phyloP scores from a whole-genome alignment of 305 asterid genomes.

The Fraxinus floribunda region DNA sequence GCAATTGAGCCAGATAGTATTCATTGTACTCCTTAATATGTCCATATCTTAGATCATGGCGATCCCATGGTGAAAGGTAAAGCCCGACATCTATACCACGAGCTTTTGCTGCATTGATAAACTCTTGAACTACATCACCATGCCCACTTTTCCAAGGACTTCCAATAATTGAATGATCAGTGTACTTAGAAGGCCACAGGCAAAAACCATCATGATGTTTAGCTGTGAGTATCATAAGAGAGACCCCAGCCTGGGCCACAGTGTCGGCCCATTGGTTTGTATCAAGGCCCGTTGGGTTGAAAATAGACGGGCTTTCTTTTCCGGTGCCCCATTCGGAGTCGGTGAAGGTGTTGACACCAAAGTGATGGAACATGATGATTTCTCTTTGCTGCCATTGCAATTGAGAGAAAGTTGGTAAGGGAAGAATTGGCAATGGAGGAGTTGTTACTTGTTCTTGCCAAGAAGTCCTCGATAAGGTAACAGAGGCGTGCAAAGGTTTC shows the following conservation, averaged over 20 bases:
- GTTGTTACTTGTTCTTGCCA: constrained; percentile 27
- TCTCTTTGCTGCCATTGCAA: constrained; percentile 92
- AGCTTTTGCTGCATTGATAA: constrained; percentile 52
- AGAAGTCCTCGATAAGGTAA: not conserved
- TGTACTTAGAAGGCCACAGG: constrained; percentile 86
- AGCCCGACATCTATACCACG: constrained; percentile 68
- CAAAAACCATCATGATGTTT: constrained; percentile 97
- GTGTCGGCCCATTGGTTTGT: constrained; percentile 78
- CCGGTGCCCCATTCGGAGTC: constrained; percentile 93
- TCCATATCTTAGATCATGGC: constrained; percentile 80
- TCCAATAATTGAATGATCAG: constrained; percentile 67
- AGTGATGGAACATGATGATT: constrained; percentile 78
- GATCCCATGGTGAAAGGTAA: constrained; percentile 95
- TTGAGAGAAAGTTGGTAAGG: constrained; percentile 71
- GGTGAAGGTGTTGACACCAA: constrained; percentile 86
- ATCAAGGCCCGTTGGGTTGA: constrained; percentile 62
- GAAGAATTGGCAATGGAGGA: constrained; percentile 85
- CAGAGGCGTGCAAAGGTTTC: constrained; percentile 23
- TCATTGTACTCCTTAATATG: constrained; percentile 58
- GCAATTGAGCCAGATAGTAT: constrained; percentile 85
- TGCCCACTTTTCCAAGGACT: constrained; percentile 75
- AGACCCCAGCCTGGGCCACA: constrained; percentile 61
- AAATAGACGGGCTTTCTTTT: constrained; percentile 55
- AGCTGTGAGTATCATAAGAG: constrained; percentile 75
- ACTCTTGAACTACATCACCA: constrained; percentile 75